phyloP scores from a whole-genome alignment of 495 filamentous ascomycete species.

The Tuber brumale region DNA sequence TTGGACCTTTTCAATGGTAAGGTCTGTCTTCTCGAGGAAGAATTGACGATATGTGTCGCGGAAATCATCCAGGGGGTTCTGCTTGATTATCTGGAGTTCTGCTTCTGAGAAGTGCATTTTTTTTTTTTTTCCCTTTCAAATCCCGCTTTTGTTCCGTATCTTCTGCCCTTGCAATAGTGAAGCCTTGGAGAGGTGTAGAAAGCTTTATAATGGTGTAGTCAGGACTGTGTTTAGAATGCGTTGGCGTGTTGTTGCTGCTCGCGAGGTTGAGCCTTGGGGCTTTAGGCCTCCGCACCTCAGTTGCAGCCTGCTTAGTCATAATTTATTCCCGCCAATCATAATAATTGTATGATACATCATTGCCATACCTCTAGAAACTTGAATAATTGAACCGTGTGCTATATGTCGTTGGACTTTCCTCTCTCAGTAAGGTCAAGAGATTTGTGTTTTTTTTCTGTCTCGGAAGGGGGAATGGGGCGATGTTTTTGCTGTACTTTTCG shows the following conservation, averaged over 20 bases:
- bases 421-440: no score
- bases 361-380: no score
- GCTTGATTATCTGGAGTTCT: neutral
- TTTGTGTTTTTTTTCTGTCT: no score
- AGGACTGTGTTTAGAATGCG: neutral
- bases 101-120: neutral
- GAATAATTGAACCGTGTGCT: no score
- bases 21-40: neutral
- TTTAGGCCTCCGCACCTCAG: neutral
- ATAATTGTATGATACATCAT: neutral
- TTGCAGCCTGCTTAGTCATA: neutral
- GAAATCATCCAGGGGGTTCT: neutral
- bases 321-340: neutral
- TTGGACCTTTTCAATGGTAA: neutral
- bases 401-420: no score
- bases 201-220: neutral
- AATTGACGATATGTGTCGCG: neutral
- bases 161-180: neutral
- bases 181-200: neutral
- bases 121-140: neutral
- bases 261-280: neutral
- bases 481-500: no score
- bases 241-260: neutral
- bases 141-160: neutral
- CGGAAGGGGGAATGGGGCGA: no score